Evolutionary conservation across 2,329 filamentous ascomycete genomes (phyloP).

Genomic region (Monosporascus sp.): DNA sequence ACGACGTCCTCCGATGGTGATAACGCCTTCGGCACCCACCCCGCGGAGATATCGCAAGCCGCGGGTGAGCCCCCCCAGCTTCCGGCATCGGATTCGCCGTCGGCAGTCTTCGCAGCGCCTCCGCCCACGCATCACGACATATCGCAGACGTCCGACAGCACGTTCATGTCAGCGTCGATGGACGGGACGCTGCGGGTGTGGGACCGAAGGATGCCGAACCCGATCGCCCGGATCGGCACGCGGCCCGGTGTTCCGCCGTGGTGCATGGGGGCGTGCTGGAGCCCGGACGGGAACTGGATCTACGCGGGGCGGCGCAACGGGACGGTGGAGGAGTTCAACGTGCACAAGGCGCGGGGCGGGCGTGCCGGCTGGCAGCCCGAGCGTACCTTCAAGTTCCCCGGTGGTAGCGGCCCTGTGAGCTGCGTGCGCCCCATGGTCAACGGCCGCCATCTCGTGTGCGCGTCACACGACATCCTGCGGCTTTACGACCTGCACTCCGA

Average conservation of each 20-base stretch:
- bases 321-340: slow-evolving; percentile 88
- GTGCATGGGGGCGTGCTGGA: slow-evolving; percentile 98
- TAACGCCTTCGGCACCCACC: slow-evolving; percentile 10
- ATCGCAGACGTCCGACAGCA: slow-evolving; percentile 63
- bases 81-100: slow-evolving; percentile 27
- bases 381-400: slow-evolving; percentile 79
- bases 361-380: slow-evolving; percentile 64
- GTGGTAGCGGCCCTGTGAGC: slow-evolving; percentile 84
- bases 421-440: slow-evolving; percentile 89
- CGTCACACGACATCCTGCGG: slow-evolving; percentile 87
- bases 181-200: slow-evolving; percentile 89
- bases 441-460: slow-evolving; percentile 85
- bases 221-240: slow-evolving; percentile 74
- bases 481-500: slow-evolving; percentile 80
- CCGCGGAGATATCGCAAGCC: slow-evolving; percentile 6
- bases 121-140: slow-evolving; percentile 43
- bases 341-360: slow-evolving; percentile 67
- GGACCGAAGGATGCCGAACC: slow-evolving; percentile 74
- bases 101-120: slow-evolving; percentile 33
- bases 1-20: slow-evolving; percentile 4
- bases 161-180: slow-evolving; percentile 83
- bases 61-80: slow-evolving; percentile 8
- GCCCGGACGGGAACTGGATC: slow-evolving; percentile 88
- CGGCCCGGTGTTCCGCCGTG: slow-evolving; percentile 78
- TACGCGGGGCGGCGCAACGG: slow-evolving; percentile 88